These are phyloP conservation scores for Coprinopsis strossmayeri DNA, from an alignment of 768 basidiomycete species.

Conservation along the genomic window DNA sequence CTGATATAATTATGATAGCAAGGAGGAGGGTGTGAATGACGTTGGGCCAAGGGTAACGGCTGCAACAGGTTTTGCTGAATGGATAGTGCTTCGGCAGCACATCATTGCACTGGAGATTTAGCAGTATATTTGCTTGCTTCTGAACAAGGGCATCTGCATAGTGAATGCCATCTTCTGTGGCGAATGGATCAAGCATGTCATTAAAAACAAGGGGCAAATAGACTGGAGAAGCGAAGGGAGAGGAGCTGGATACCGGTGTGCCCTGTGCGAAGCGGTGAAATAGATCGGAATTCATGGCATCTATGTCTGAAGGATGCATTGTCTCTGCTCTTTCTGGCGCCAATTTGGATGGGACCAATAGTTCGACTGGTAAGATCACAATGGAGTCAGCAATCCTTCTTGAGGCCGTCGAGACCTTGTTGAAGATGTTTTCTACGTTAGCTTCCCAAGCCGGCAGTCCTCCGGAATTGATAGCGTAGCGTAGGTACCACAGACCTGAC, in stretches of 20 bases:
- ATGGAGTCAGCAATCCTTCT: conserved; percentile 59
- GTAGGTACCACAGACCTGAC: conserved; percentile 85
- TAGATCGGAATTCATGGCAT: conserved; percentile 88
- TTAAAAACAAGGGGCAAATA: conserved; percentile 79
- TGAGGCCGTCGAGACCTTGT: conserved; percentile 11
- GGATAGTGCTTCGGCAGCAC: conserved; percentile 54
- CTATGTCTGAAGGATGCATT: conserved; percentile 74
- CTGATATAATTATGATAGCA: conserved; percentile 37
- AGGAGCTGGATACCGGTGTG: conserved; percentile 7
- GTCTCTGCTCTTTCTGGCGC: conserved; percentile 54
- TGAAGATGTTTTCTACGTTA: conserved; percentile 62
- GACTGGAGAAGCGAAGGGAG: conserved; percentile 25
- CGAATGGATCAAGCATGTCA: conserved; percentile 60
- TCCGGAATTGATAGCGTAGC: conserved; percentile 64
- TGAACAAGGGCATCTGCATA: conserved; percentile 57
- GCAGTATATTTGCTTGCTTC: conserved; percentile 69
- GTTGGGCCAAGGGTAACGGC: conserved; percentile 63
- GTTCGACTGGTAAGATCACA: conserved; percentile 73
- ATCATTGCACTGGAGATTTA: conserved; percentile 81
- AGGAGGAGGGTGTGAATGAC: conserved; percentile 51
- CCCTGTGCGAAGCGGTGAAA: conserved; percentile 54
- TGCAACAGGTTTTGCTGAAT: conserved; percentile 76
- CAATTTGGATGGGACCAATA: conserved; percentile 61
- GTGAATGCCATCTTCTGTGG: conserved; percentile 84
- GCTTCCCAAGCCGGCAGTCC: conserved; percentile 75